Conservation (phyloP, 371 early-diverging fungal genomes). For the Parasitella parasitica region DNA sequence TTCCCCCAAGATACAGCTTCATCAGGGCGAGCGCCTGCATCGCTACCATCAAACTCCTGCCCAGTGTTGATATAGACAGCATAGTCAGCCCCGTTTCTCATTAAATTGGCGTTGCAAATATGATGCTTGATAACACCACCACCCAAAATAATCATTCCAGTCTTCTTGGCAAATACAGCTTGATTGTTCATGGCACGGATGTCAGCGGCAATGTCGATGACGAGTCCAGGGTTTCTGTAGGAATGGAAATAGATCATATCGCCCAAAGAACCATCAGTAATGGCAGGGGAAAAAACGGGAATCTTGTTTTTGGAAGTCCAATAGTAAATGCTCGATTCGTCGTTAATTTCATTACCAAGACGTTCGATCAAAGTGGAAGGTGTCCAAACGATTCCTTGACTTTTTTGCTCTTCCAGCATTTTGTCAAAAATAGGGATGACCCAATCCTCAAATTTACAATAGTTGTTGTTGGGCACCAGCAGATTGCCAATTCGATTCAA, state of each 20-base stretch:
- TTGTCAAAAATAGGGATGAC: constrained; percentile 92
- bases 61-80: constrained; percentile 99
- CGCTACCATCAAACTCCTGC: constrained; percentile 99
- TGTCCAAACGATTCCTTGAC: constrained; percentile 78
- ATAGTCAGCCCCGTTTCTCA: constrained; percentile 99
- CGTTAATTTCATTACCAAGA: constrained; percentile 95
- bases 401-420: constrained; percentile 89
- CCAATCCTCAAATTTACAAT: constrained; percentile 99
- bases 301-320: constrained; percentile 95
- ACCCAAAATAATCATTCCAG: constrained; percentile 98
- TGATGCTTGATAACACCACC: constrained; percentile 99
- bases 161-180: constrained; percentile 93
- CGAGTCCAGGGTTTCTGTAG: constrained; percentile 90
- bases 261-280: constrained; percentile 99
- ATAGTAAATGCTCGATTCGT: constrained; percentile 95
- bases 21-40: constrained; percentile 98
- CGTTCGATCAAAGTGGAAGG: constrained; percentile 92
- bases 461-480: constrained; percentile 98
- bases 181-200: constrained; percentile 93
- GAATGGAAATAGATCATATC: constrained; percentile 99
- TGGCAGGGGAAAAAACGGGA: constrained; percentile 98
- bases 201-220: constrained; percentile 96
- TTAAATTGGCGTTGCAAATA: constrained; percentile 99
- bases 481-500: constrained; percentile 99
- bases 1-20: constrained; percentile 99